phyloP scores from a whole-genome alignment of 768 basidiomycete species.

The Suillus weaverae region DNA sequence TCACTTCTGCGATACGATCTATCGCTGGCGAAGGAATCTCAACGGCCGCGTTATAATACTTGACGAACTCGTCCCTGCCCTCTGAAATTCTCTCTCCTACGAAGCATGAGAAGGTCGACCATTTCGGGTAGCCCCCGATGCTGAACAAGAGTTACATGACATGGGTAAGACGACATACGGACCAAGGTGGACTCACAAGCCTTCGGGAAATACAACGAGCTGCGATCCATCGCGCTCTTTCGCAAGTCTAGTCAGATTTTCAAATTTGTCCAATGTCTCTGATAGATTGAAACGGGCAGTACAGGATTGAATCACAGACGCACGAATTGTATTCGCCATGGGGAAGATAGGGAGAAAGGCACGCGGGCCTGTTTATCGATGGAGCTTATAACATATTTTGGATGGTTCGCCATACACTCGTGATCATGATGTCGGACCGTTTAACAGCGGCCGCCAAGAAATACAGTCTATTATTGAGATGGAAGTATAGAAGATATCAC shows the following conservation, averaged over 20 bases:
- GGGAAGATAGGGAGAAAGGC: neutral
- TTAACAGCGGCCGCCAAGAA: slow-evolving; percentile 6
- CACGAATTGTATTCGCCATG: slow-evolving; percentile 39
- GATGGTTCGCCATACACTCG: slow-evolving; percentile 8
- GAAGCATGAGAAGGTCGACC: slow-evolving; percentile 42
- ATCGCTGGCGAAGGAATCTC: slow-evolving; percentile 54
- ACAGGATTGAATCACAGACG: slow-evolving; percentile 55
- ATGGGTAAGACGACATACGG: neutral
- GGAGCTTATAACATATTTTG: slow-evolving; percentile 4
- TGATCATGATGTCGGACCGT: slow-evolving; percentile 7
- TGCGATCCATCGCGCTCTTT: slow-evolving; percentile 47
- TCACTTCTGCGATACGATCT: slow-evolving; percentile 47
- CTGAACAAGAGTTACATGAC: slow-evolving; percentile 23
- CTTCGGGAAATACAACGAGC: slow-evolving; percentile 57
- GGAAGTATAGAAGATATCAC: neutral
- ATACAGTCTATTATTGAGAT: slow-evolving; percentile 8
- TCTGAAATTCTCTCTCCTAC: slow-evolving; percentile 50
- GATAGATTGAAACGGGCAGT: slow-evolving; percentile 45
- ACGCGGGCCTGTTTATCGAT: neutral
- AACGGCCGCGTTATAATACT: slow-evolving; percentile 55
- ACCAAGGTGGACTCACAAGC: slow-evolving; percentile 43
- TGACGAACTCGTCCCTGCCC: slow-evolving; percentile 60
- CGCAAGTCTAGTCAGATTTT: slow-evolving; percentile 44
- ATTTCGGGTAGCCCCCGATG: slow-evolving; percentile 61
- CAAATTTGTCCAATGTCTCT: slow-evolving; percentile 51